phyloP scores from a whole-genome alignment of 495 filamentous ascomycete species.

The Venustampulla echinocandica region DNA sequence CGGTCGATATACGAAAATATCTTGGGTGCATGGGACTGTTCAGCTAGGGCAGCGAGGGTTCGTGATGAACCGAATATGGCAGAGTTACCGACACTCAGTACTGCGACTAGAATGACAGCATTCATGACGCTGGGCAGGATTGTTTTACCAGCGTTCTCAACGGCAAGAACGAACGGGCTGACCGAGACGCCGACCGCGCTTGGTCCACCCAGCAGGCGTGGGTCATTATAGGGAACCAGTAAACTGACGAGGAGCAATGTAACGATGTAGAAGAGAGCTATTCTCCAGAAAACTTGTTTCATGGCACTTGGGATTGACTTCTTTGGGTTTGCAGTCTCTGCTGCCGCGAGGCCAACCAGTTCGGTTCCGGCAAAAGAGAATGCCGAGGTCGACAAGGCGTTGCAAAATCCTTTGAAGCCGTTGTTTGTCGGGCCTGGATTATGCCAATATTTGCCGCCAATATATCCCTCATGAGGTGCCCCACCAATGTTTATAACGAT shows the following conservation, averaged over 20 bases:
- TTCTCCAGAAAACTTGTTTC: slow-evolving; percentile 72
- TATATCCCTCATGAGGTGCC: too few species aligned
- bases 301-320: slow-evolving; percentile 57
- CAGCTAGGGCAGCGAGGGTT: slow-evolving; percentile 56
- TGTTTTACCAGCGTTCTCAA: slow-evolving; percentile 53
- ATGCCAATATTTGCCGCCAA: slow-evolving; percentile 56
- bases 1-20: slow-evolving; percentile 51
- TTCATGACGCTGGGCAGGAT: slow-evolving; percentile 68
- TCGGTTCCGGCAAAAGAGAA: slow-evolving; percentile 70
- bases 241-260: slow-evolving; percentile 55
- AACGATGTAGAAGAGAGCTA: too few species aligned
- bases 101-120: slow-evolving; percentile 61
- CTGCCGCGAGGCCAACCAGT: slow-evolving; percentile 63
- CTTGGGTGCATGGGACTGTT: slow-evolving; percentile 47
- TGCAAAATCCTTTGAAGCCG: slow-evolving; percentile 64
- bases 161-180: slow-evolving; percentile 69
- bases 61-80: slow-evolving; percentile 60
- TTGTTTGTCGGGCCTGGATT: slow-evolving; percentile 62
- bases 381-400: slow-evolving; percentile 64
- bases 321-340: slow-evolving; percentile 56
- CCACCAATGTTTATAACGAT: slow-evolving; percentile 7
- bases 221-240: slow-evolving; percentile 52
- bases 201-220: slow-evolving; percentile 39
- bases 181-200: slow-evolving; percentile 43
- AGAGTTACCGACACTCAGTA: slow-evolving; percentile 59